Conservation (phyloP, 768 basidiomycete species). For the Kwoniella sp. region DNA sequence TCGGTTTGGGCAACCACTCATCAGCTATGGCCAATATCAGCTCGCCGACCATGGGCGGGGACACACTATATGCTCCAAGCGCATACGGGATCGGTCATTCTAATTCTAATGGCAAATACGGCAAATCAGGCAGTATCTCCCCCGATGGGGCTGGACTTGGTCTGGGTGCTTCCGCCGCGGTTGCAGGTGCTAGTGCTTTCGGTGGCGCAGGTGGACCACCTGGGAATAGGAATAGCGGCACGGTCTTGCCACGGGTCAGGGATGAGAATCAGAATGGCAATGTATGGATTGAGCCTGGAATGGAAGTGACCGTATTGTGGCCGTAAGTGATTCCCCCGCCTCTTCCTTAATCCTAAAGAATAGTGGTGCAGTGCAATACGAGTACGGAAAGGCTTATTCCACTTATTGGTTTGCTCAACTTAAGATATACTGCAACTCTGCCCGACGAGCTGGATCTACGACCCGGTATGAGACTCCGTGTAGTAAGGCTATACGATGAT, state of each 20-base stretch:
- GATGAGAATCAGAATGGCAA: conserved; percentile 53
- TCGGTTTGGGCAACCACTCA: conserved; percentile 17
- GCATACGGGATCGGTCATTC: neutral
- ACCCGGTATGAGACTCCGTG: conserved; percentile 53
- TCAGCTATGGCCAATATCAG: conserved; percentile 12
- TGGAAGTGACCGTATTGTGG: conserved; percentile 53
- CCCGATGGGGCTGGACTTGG: conserved; percentile 4
- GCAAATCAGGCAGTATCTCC: conserved; percentile 4
- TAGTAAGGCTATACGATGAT: conserved; percentile 54
- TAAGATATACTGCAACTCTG: conserved; percentile 50
- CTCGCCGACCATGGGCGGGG: conserved; percentile 45
- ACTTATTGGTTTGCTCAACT: no score
- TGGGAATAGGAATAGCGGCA: conserved; percentile 38
- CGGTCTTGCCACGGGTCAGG: conserved; percentile 48
- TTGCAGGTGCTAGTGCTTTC: conserved; percentile 9
- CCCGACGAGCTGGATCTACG: conserved; percentile 54
- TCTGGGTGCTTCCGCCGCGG: conserved; percentile 15
- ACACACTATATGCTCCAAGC: conserved; percentile 36
- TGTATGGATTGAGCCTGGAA: conserved; percentile 49
- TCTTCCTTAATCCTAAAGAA: no score
- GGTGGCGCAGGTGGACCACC: conserved; percentile 18
- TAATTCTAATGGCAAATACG: neutral
- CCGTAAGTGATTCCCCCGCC: no score
- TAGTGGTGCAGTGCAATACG: no score
- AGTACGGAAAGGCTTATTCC: no score